Percentiles rank a stretch among this genome's conserved stretches.
phyloP scores from a whole-genome alignment of 1,139 yeast genomes.

The Suhomyces anneliseae region DNA sequence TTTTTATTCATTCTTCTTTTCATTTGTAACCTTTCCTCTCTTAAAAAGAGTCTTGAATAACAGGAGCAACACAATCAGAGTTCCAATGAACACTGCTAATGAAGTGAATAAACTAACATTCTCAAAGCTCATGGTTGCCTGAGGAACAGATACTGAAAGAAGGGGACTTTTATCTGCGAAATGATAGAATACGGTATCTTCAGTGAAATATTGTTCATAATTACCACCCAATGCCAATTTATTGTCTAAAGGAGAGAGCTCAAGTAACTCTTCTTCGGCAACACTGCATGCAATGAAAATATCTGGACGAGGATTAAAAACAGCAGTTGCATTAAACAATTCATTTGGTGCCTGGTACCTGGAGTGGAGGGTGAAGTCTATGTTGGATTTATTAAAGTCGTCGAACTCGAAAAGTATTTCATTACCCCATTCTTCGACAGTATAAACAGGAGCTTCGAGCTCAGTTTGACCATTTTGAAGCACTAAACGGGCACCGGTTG shows the following conservation, averaged over 20 bases:
- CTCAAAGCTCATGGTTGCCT: constrained; percentile 20
- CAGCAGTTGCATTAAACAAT: constrained; percentile 5
- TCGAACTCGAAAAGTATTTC: constrained; percentile 36
- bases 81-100: constrained; percentile 13
- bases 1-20: constrained; percentile 6
- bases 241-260: constrained; percentile 41
- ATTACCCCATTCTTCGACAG: constrained; percentile 42
- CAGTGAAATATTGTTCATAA: constrained; percentile 40
- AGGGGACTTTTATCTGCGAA: constrained; percentile 10
- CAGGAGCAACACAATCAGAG: constrained; percentile 9
- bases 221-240: constrained; percentile 32
- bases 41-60: constrained; percentile 1
- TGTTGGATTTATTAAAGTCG: constrained; percentile 8
- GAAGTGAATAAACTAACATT: constrained; percentile 18
- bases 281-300: constrained; percentile 37
- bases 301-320: constrained; percentile 22
- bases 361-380: constrained; percentile 37
- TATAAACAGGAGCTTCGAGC: constrained; percentile 46
- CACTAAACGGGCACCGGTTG: constrained; percentile 26
- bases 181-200: constrained; percentile 45
- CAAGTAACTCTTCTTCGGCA: constrained; percentile 28
- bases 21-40: neutral
- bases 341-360: constrained; percentile 37
- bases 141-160: constrained; percentile 21
- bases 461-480: constrained; percentile 36